Evolutionary conservation across 495 filamentous ascomycete species (phyloP), one percentile per base, ranked within the genome.

Genomic region (Bombardia bombarda): DNA sequence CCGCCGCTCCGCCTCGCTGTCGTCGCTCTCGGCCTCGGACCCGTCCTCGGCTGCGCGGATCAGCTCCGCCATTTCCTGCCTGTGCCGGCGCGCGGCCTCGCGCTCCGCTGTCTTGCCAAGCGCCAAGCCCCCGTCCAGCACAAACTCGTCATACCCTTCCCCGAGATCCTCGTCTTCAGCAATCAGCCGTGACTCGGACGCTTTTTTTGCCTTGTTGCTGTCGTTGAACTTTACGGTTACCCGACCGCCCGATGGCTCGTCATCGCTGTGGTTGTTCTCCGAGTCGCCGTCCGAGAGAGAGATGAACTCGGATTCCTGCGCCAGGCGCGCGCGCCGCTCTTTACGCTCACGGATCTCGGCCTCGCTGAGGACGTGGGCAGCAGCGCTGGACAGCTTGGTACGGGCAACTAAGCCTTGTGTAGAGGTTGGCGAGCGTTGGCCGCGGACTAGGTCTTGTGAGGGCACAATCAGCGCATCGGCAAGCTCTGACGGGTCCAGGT

Each of bases 341-440:
- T 97, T 98, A 68, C 92, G 92, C 60, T 94, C 89, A 36, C 77
- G 74, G 31, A 97, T 95, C 53, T 96, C 85, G n/a, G 84, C 78
- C 55, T 87, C 83, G 19, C 82, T 87, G 3, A 90, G 84, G 40
- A 97, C 32, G 52, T 62, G 32, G 3, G 57, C 35, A 16, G 35
- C 35, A 18, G 42, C 32, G 2, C 46, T 6, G 0, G 43, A 21
- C n/a, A n/a, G n/a, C n/a, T n/a, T n/a, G n/a, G n/a, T n/a, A n/a
- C n/a, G n/a, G n/a, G n/a, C n/a, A n/a, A n/a, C n/a, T n/a, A n/a
- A n/a, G 33, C 20, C 17, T 24, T 24, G 47, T 30, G 30, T 26
- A 5, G 24, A 26, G 24, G 5, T 13, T 13, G 26, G 3, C 6
- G 26, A 13, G 26, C 9, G 3, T n/a, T n/a, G n/a, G n/a, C n/a